Percentiles rank a stretch among this genome's conserved stretches.
Conservation (phyloP, 2,329 filamentous ascomycete genomes). For the Pseudocercospora crystallina region DNA sequence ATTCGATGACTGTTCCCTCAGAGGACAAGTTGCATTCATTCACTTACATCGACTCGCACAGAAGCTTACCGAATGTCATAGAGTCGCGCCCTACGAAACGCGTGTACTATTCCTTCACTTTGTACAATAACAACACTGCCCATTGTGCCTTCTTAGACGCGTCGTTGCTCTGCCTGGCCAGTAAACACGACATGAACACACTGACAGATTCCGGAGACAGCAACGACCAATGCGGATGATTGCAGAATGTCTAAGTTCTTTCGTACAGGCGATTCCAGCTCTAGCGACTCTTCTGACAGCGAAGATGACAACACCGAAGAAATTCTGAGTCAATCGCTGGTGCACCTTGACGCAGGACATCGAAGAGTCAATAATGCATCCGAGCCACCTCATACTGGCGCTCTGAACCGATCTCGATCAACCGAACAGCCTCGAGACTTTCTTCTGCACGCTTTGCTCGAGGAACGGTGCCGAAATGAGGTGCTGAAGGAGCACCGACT, state of each 20-base stretch:
- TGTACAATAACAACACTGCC: too few relatives aligned
- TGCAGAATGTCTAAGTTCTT: conserved; percentile 17
- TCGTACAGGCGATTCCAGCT: conserved; percentile 18
- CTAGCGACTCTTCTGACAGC: conserved; percentile 18
- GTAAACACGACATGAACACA: too few relatives aligned
- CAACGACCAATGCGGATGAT: not conserved
- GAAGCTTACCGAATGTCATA: too few relatives aligned
- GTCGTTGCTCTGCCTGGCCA: too few relatives aligned
- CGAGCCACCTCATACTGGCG: not conserved
- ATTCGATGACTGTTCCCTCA: too few relatives aligned
- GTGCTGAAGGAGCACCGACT: conserved; percentile 35
- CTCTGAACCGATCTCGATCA: conserved; percentile 8
- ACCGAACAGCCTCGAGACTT: conserved; percentile 31
- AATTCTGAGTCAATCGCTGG: conserved; percentile 7
- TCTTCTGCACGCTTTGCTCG: conserved; percentile 47
- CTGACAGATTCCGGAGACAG: too few relatives aligned
- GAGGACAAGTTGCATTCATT: too few relatives aligned
- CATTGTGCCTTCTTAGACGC: too few relatives aligned
- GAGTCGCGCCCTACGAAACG: too few relatives aligned
- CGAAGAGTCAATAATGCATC: too few relatives aligned
- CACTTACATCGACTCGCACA: too few relatives aligned
- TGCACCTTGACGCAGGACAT: conserved; percentile 2
- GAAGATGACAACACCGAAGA: conserved; percentile 17
- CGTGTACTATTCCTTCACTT: too few relatives aligned
- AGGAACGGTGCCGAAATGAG: conserved; percentile 44